Evolutionary conservation across 371 early-diverging fungal genomes (phyloP).

Genomic region (Lichtheimia hyalospora): DNA sequence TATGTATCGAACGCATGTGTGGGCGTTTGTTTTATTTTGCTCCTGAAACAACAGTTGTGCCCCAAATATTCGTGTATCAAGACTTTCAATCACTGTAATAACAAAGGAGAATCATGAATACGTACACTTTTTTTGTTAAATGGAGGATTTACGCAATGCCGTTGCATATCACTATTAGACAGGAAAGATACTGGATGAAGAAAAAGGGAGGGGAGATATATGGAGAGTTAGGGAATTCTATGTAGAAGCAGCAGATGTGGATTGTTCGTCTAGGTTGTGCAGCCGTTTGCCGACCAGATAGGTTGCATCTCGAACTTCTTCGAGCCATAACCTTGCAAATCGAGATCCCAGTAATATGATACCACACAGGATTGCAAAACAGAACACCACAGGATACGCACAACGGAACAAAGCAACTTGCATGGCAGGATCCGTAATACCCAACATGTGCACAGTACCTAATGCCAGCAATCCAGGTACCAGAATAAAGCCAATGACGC

Average conservation of each 20-base stretch:
- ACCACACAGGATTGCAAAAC: slow-evolving; percentile 11
- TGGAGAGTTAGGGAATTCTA: not conserved
- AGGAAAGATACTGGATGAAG: not conserved
- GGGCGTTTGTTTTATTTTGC: not conserved
- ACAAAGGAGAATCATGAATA: not conserved
- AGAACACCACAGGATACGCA: slow-evolving; percentile 33
- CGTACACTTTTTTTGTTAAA: not conserved
- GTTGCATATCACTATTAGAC: not conserved
- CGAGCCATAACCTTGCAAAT: slow-evolving; percentile 46
- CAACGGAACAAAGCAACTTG: slow-evolving; percentile 30
- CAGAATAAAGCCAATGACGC: slow-evolving; percentile 14
- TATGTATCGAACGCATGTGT: not conserved
- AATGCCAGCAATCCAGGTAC: slow-evolving; percentile 24
- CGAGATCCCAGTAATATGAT: slow-evolving; percentile 7
- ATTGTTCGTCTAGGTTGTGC: slow-evolving; percentile 49
- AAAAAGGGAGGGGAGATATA: not conserved
- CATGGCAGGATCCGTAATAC: slow-evolving; percentile 16
- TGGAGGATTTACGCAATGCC: not conserved
- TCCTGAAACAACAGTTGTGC: no score
- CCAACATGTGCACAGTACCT: slow-evolving; percentile 10
- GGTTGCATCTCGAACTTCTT: slow-evolving; percentile 57
- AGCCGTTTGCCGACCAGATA: slow-evolving; percentile 63
- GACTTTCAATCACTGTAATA: no score
- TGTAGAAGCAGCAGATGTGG: not conserved
- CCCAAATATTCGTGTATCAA: no score